phyloP scores from a whole-genome alignment of 495 filamentous ascomycete species.

The Aspergillus wentii region DNA sequence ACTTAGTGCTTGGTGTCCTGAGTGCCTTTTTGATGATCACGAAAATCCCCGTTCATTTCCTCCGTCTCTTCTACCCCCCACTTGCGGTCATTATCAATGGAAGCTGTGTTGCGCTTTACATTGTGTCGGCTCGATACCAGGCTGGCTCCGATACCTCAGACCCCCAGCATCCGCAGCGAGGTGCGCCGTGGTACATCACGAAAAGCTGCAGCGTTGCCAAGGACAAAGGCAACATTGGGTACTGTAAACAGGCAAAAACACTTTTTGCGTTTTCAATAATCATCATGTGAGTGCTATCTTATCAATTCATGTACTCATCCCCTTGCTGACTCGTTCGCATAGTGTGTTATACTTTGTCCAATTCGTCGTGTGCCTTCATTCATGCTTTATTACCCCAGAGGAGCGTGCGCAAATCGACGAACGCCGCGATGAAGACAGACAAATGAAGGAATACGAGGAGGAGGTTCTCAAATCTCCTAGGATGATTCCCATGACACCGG shows the following conservation, averaged over 20 bases:
- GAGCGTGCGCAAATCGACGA: constrained; percentile 30
- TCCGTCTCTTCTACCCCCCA: constrained; percentile 69
- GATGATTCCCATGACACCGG: constrained; percentile 20
- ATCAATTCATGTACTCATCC: neutral
- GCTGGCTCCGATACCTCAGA: constrained; percentile 78
- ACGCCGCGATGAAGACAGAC: constrained; percentile 33
- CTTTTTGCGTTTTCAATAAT: constrained; percentile 66
- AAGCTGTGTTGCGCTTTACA: constrained; percentile 57
- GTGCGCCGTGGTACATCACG: constrained; percentile 79
- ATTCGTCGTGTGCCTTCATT: constrained; percentile 51
- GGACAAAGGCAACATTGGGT: constrained; percentile 48
- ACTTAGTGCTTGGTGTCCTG: constrained; percentile 77
- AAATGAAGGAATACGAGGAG: constrained; percentile 39
- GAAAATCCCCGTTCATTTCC: constrained; percentile 59
- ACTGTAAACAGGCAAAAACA: constrained; percentile 73
- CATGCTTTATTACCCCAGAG: constrained; percentile 54
- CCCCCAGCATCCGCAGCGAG: constrained; percentile 57
- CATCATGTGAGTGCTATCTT: constrained; percentile 56
- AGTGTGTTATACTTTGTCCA: constrained; percentile 54
- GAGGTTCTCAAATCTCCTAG: constrained; percentile 41
- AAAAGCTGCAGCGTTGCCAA: constrained; percentile 67
- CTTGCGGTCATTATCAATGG: constrained; percentile 56
- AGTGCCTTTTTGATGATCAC: constrained; percentile 50
- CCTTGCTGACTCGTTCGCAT: constrained; percentile 11
- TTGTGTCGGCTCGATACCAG: constrained; percentile 65